Evolutionary conservation across 177 flowering plant species (phyloP).

Genomic region (Telopea speciosissima): DNA sequence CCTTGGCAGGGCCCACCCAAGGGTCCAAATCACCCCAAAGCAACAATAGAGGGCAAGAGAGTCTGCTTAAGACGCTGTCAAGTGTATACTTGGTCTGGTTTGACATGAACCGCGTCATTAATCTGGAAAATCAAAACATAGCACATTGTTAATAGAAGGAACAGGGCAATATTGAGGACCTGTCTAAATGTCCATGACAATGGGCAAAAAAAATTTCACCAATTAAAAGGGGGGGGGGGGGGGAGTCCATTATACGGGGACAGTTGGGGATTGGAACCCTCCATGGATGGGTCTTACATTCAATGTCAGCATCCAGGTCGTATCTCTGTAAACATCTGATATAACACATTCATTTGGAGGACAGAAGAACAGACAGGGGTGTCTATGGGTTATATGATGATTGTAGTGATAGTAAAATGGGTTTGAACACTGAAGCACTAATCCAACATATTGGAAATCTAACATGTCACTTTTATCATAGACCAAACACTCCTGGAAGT

Average conservation of each 20-base stretch:
- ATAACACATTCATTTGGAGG: background rate
- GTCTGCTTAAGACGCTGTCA: conserved; percentile 53
- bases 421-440: too few species aligned
- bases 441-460: too few species aligned
- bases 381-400: too few species aligned
- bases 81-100: conserved; percentile 79
- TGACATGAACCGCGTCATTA: conserved; percentile 80
- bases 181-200: background rate
- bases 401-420: too few species aligned
- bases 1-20: conserved; percentile 95
- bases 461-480: too few species aligned
- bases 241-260: background rate
- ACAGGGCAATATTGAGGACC: background rate
- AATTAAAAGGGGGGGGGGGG: too few species aligned
- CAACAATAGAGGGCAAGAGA: conserved; percentile 76
- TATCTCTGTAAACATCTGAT: background rate
- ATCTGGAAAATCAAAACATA: conserved; percentile 35
- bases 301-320: background rate
- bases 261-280: background rate
- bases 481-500: too few species aligned
- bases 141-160: background rate
- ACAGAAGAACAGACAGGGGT: background rate
- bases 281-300: background rate
- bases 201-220: background rate
- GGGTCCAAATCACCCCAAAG: conserved; percentile 98